Evolutionary conservation across 177 flowering plant genomes (phyloP).

Genomic region (Vitis hybrid): DNA sequence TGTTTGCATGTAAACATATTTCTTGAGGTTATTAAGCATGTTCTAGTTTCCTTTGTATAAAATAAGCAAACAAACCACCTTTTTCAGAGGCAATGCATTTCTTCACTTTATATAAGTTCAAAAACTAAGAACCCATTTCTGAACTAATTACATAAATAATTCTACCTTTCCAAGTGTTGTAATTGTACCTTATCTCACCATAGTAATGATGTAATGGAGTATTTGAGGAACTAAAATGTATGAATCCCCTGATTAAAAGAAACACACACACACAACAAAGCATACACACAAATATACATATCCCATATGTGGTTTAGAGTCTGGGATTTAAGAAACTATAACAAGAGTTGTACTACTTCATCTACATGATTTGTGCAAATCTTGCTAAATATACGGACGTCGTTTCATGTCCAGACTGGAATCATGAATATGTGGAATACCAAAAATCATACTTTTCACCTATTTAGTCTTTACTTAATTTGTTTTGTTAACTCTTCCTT

Average conservation of each 20-base stretch:
- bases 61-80: too few relatives aligned
- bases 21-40: not conserved
- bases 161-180: too few relatives aligned
- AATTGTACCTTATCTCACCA: too few relatives aligned
- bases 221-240: too few relatives aligned
- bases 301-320: not conserved
- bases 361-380: not conserved
- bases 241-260: too few relatives aligned
- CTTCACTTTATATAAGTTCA: too few relatives aligned
- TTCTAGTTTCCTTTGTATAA: too few relatives aligned
- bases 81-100: too few relatives aligned
- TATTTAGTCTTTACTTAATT: not conserved
- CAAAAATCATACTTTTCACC: not conserved
- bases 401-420: not conserved
- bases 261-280: too few relatives aligned
- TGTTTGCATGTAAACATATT: not conserved
- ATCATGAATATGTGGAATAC: not conserved
- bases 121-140: too few relatives aligned
- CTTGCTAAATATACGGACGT: not conserved
- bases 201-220: too few relatives aligned
- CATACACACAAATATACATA: not conserved
- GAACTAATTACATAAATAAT: too few relatives aligned
- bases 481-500: slow-evolving; percentile 1
- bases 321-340: not conserved
- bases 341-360: not conserved